Percentiles rank a stretch among this genome's conserved stretches.
Evolutionary conservation across 2,329 filamentous ascomycete species (phyloP).

Genomic region (Paecilomyces niveus): DNA sequence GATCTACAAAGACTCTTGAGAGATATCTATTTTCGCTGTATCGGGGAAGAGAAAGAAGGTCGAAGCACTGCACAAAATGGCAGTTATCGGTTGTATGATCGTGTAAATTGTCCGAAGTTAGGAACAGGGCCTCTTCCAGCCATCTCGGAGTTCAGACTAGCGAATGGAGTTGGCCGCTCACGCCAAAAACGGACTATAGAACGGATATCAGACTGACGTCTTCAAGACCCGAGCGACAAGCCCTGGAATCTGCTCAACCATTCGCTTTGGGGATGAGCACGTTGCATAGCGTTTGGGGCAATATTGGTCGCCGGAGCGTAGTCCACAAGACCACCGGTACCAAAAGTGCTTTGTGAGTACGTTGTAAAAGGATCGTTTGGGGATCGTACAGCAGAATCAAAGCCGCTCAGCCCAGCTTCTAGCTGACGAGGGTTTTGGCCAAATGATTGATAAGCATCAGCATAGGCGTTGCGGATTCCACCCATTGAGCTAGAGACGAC

Average conservation of each 20-base stretch:
- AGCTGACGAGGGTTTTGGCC: constrained; percentile 23
- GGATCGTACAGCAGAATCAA: constrained; percentile 14
- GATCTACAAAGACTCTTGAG: constrained; percentile 10
- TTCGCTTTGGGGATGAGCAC: constrained; percentile 40
- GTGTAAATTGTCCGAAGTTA: background rate
- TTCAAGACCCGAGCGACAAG: constrained; percentile 59
- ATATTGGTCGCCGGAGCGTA: constrained; percentile 22
- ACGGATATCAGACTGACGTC: background rate
- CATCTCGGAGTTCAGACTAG: background rate
- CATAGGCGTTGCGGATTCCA: constrained; percentile 25
- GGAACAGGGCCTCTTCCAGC: background rate
- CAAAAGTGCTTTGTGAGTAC: constrained; percentile 24
- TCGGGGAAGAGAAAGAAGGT: constrained; percentile 1
- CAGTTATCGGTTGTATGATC: background rate
- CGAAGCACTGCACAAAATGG: background rate
- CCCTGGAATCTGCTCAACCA: constrained; percentile 63
- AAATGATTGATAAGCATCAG: constrained; percentile 32
- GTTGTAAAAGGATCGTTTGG: constrained; percentile 31
- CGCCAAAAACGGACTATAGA: background rate
- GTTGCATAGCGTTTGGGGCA: constrained; percentile 25
- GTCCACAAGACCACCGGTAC: constrained; percentile 26
- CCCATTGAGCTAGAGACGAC: constrained; percentile 19
- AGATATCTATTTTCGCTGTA: background rate
- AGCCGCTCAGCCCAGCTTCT: constrained; percentile 22
- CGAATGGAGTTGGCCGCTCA: background rate